Evolutionary conservation across 2,329 filamentous ascomycete species (phyloP).

Genomic region (Colletotrichum sp.): DNA sequence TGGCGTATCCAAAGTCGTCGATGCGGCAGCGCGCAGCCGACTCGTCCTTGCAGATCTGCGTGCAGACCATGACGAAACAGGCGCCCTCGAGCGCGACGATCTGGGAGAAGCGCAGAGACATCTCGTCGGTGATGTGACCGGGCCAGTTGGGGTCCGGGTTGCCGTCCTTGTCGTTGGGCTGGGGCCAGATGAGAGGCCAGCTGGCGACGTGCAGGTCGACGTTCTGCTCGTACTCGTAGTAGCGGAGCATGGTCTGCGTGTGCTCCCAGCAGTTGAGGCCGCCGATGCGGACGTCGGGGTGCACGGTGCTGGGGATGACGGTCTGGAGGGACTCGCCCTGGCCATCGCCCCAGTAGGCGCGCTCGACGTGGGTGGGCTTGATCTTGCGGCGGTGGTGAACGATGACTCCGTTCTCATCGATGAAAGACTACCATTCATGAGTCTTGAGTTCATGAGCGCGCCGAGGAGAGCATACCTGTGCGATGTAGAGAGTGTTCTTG

Average conservation of each 20-base stretch:
- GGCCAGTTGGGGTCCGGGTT: slow-evolving; percentile 39
- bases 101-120: slow-evolving; percentile 40
- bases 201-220: slow-evolving; percentile 33
- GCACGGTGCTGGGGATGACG: slow-evolving; percentile 48
- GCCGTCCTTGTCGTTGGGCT: slow-evolving; percentile 20
- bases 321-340: slow-evolving; percentile 60
- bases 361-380: slow-evolving; percentile 55
- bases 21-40: slow-evolving; percentile 28
- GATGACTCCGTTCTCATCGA: slow-evolving; percentile 50
- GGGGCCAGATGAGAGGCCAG: slow-evolving; percentile 34
- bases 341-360: slow-evolving; percentile 59
- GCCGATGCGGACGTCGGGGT: slow-evolving; percentile 53
- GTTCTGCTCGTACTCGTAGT: slow-evolving; percentile 30
- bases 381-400: slow-evolving; percentile 54
- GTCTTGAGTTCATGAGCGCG: not conserved
- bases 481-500: slow-evolving; percentile 49
- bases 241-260: slow-evolving; percentile 19
- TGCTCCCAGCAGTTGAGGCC: slow-evolving; percentile 65
- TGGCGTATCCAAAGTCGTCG: slow-evolving; percentile 21
- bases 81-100: slow-evolving; percentile 49
- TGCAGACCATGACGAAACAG: slow-evolving; percentile 46
- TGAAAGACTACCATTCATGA: slow-evolving; percentile 41
- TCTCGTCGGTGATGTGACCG: slow-evolving; percentile 39
- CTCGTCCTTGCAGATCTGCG: slow-evolving; percentile 44
- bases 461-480: slow-evolving; percentile 32